These are phyloP conservation scores for Houttuynia cordata DNA, from an alignment of 164 flowering plant species.

Conservation along the genomic window DNA sequence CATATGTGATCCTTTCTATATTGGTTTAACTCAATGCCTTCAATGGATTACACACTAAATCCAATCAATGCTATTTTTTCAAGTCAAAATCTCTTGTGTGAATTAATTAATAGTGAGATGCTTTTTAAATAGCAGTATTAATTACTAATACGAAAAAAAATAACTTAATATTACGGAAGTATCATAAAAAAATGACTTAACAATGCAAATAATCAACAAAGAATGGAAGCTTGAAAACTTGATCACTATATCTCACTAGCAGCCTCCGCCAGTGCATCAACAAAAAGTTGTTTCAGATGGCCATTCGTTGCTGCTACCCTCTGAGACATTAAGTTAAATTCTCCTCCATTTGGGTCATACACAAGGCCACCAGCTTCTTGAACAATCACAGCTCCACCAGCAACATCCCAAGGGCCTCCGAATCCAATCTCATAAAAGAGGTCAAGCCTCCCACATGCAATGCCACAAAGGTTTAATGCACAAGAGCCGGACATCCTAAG, in stretches of 20 bases:
- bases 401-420: conserved; percentile 99
- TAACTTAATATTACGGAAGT: no score
- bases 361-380: conserved; percentile 90
- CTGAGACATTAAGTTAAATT: conserved; percentile 63
- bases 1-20: no score
- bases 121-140: no score
- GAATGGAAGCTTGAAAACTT: neutral
- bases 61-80: no score
- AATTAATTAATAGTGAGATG: no score
- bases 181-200: neutral
- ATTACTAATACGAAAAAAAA: no score
- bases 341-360: conserved; percentile 94
- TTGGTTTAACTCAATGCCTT: no score
- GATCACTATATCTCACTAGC: conserved; percentile 1
- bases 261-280: conserved; percentile 35
- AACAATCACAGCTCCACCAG: conserved; percentile 86
- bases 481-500: conserved; percentile 84
- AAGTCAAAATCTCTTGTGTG: no score
- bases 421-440: conserved; percentile 56
- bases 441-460: conserved; percentile 93
- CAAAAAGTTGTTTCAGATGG: conserved; percentile 51
- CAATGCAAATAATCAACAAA: neutral
- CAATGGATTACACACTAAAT: no score
- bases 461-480: conserved; percentile 82
- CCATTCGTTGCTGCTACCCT: conserved; percentile 83